Percentiles rank a stretch among this genome's conserved stretches.
These are phyloP conservation scores for Fistulina hepatica DNA, from an alignment of 1,284 basidiomycete genomes.

Conservation along the genomic window DNA sequence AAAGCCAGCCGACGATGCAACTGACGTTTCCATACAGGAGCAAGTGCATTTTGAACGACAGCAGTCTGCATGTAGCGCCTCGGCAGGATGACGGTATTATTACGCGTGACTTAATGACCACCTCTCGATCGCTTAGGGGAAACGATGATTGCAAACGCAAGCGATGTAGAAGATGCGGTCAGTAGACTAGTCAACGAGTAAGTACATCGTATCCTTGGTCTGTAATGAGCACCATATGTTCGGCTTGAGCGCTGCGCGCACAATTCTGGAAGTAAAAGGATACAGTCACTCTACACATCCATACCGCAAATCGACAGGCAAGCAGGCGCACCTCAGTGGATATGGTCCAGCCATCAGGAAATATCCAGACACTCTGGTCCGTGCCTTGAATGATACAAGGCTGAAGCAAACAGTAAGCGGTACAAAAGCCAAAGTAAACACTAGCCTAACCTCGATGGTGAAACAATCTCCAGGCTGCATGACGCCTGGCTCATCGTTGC, in stretches of 20 bases:
- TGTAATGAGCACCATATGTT: constrained; percentile 82
- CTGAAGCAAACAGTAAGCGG: constrained; percentile 26
- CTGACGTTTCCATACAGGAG: too few species aligned
- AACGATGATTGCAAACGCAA: too few species aligned
- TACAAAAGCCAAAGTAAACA: not conserved
- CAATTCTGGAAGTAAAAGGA: too few species aligned
- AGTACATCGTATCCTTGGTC: constrained; percentile 57
- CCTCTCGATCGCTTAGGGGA: too few species aligned
- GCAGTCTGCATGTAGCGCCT: too few species aligned
- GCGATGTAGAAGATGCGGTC: too few species aligned
- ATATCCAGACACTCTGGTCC: constrained; percentile 58
- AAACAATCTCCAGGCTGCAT: constrained; percentile 84
- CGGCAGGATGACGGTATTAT: too few species aligned
- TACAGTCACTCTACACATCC: constrained; percentile 2
- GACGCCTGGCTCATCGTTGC: constrained; percentile 64
- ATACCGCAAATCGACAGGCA: not conserved
- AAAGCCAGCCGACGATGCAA: too few species aligned
- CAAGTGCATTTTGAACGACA: too few species aligned
- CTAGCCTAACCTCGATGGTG: constrained; percentile 62
- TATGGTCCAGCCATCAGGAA: constrained; percentile 84
- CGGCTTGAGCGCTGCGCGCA: constrained; percentile 73
- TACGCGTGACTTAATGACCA: too few species aligned
- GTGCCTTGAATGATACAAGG: constrained; percentile 69
- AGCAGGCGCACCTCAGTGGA: constrained; percentile 54
- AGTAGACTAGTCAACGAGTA: too few species aligned